Base-by-base conservation (phyloP, 441 rosid species). In the Populus hybrid region DNA sequence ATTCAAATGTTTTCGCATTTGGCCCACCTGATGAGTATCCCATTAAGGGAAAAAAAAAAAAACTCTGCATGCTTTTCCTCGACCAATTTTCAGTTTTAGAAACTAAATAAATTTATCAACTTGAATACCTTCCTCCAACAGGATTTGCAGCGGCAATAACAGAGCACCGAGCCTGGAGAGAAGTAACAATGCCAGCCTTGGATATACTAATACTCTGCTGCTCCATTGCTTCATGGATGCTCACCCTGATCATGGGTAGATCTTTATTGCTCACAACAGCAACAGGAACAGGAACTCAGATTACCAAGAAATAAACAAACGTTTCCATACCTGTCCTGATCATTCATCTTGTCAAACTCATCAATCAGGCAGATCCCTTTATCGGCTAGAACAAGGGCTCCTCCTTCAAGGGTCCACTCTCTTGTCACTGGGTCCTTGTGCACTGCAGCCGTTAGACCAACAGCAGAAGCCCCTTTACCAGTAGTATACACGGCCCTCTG, bases 351-450 rank as follows among this genome's bases (percentile, higher is more conserved):
- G 87, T 96, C 99, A 83, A 96, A 96, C 86, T 96, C 99, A 87
- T 96, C 99, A 31, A 94, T 96, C 36, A 96, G 97, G 83, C 99
- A 96, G 45, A 96, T 90, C 65, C 99, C 99, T 77, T 89, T 89
- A 82, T 96, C 99, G 63, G 98, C 99, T 64, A 94, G 91, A 82
- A 96, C 99, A 81, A 96, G 99, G 74, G 99, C 98, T 24, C 99
- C 99, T 77, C 98, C 99, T 92, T 96, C 99, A 75, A 96, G 99
- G 14, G 99, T 96, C 99, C 99, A 96, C 84, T 94, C 99, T 75
- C 97, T 88, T 67, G 99, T 96, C 77, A 96, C 96, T 31, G 98
- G 99, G 75, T 96, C 99, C 86, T 96, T 96, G 92, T 96, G 99
- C 77, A 96, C 99, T 33, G 99, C 99, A 78, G 98, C 98, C 56